phyloP scores from a whole-genome alignment of 169 alveolate genomes.

The Plasmodium fragile region DNA sequence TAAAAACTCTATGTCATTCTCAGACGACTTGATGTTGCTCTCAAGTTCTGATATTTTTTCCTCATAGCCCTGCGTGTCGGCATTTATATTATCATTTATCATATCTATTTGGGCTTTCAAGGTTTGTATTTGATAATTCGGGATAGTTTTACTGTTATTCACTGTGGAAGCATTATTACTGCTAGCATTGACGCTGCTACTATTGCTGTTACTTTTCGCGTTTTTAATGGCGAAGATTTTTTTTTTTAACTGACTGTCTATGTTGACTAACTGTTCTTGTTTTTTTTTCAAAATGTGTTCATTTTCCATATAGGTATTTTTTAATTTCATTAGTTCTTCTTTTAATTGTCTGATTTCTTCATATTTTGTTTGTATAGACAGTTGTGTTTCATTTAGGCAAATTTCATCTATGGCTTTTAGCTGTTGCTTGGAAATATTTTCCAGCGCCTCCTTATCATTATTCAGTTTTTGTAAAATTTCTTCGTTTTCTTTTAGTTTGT shows the following conservation, averaged over 20 bases:
- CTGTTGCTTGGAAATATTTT: slow-evolving; percentile 55
- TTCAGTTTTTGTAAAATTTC: slow-evolving; percentile 64
- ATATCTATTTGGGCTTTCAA: slow-evolving; percentile 63
- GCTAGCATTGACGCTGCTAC: slow-evolving; percentile 9
- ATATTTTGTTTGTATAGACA: slow-evolving; percentile 73
- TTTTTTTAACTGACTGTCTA: slow-evolving; percentile 66
- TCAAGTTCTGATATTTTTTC: slow-evolving; percentile 41
- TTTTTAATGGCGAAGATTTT: slow-evolving; percentile 39
- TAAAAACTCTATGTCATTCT: slow-evolving; percentile 69
- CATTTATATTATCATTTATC: slow-evolving; percentile 59
- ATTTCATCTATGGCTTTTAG: slow-evolving; percentile 72
- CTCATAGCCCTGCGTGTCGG: slow-evolving; percentile 35
- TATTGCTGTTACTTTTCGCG: slow-evolving; percentile 9
- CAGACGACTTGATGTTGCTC: slow-evolving; percentile 35
- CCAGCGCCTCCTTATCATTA: slow-evolving; percentile 64
- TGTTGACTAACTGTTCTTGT: slow-evolving; percentile 61
- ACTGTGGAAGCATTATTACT: neutral
- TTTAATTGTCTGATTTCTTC: slow-evolving; percentile 65
- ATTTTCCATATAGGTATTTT: slow-evolving; percentile 51
- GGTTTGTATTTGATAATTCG: slow-evolving; percentile 55
- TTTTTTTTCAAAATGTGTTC: slow-evolving; percentile 55
- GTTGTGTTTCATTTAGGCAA: slow-evolving; percentile 66
- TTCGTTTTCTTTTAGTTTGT: slow-evolving; percentile 66
- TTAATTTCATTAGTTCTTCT: slow-evolving; percentile 46
- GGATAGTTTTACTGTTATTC: slow-evolving; percentile 17